Evolutionary conservation across 495 filamentous ascomycete species (phyloP), one percentile per base, ranked within the genome.

Genomic region (Penicillium crystallinum): DNA sequence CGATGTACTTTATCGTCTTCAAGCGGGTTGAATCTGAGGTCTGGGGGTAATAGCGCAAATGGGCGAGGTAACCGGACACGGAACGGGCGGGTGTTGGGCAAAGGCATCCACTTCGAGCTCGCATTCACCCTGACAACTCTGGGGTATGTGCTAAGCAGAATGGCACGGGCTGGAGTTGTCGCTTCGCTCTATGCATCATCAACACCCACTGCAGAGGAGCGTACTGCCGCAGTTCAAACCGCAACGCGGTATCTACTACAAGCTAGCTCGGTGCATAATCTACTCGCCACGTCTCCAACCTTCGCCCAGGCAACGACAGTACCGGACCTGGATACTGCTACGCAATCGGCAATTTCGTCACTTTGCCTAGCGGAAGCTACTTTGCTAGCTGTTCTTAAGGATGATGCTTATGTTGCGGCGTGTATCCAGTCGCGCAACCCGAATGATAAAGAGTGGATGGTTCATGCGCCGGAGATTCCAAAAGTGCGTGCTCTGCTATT

Each of bases 391-490:
- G 90, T 97, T 1, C 68, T 92, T 25, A 97, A 96, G 59, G 91
- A 96, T 57, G 93, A 98, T 62, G 89, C 92, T 0, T 96, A 97
- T 59, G 84, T 93, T 1, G 82, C 83, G 2, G 80, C 81, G 12
- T 85, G 90, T 27, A 81, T 88, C 10, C 86, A 90, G 49, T 80
- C 82, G 40, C 78, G 89, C 29, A 91, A 93, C 59, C 78, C 83
- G 23, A 82, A 87, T 54, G 88, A 90, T 65, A 86, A 78, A 30
- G 90, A 95, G 57, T 96, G 91, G 91, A 95, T 96, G 90, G 88
- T 91, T 57, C 86, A 85, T 60, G 79, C 87, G 1, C 89, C 90
- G 11, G 83, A 88, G 45, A 88, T 96, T 22, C 89, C 89, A 21
- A 91, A 90, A 59, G 90, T 97, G 17, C 81, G 91, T 18, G 92